Percentiles rank a stretch among this genome's conserved stretches.
Evolutionary conservation across 495 filamentous ascomycete species (phyloP).

Genomic region (Penicillium taxi): DNA sequence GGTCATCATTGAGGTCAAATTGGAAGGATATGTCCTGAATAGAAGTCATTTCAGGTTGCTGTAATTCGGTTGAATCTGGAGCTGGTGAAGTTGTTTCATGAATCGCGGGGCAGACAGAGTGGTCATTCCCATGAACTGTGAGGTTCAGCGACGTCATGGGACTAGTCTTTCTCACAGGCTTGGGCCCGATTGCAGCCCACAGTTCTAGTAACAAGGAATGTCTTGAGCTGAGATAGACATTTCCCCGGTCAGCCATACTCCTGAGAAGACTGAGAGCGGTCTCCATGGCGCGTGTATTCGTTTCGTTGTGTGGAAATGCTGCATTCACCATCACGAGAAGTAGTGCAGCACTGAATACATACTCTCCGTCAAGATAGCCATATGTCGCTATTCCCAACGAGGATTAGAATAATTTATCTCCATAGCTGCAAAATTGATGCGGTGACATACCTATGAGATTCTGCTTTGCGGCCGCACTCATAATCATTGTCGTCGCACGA

Average conservation of each 20-base stretch:
- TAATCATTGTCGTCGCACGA: slow-evolving; percentile 39
- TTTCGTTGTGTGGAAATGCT: slow-evolving; percentile 35
- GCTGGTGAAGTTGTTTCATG: not conserved
- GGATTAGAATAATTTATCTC: not conserved
- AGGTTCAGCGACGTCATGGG: not conserved
- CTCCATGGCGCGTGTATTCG: slow-evolving; percentile 34
- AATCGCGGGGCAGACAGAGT: slow-evolving; percentile 5
- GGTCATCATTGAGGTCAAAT: slow-evolving; percentile 31
- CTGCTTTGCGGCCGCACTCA: slow-evolving; percentile 37
- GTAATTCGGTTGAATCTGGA: not conserved
- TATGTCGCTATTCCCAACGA: slow-evolving; percentile 33
- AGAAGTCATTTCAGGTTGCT: slow-evolving; percentile 17
- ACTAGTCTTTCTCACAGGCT: not conserved
- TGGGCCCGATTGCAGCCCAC: slow-evolving; percentile 23
- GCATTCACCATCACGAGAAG: slow-evolving; percentile 45
- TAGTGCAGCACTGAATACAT: slow-evolving; percentile 41
- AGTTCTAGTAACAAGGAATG: slow-evolving; percentile 35
- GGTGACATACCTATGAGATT: slow-evolving; percentile 34
- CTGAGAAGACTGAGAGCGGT: slow-evolving; percentile 33
- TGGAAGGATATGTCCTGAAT: slow-evolving; percentile 29
- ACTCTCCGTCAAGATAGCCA: slow-evolving; percentile 44
- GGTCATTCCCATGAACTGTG: slow-evolving; percentile 12
- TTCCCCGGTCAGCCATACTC: slow-evolving; percentile 41
- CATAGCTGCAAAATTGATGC: not conserved
- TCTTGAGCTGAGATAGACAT: slow-evolving; percentile 35